Percentiles rank a stretch among this genome's conserved stretches.
phyloP scores from a whole-genome alignment of 495 filamentous ascomycete species.

The Neurospora sp. region DNA sequence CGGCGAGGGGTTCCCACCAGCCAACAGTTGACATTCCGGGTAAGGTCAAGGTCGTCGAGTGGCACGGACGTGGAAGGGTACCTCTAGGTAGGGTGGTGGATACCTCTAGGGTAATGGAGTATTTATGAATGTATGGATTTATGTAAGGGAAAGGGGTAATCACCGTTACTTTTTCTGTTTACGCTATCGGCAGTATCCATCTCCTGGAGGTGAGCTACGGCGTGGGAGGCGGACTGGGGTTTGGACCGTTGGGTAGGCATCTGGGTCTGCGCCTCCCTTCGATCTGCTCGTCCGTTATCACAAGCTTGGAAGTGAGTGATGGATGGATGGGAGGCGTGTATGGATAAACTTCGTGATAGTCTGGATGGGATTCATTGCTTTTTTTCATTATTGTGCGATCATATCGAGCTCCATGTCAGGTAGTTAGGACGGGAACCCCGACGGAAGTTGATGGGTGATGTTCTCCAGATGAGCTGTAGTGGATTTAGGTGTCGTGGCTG shows the following conservation, averaged over 20 bases:
- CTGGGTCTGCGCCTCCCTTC: background rate
- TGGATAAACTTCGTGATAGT: no score
- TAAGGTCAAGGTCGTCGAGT: background rate
- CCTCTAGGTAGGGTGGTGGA: background rate
- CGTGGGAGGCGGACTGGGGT: background rate
- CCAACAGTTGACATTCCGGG: background rate
- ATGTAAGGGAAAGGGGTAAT: background rate
- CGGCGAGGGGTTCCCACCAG: background rate
- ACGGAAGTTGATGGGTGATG: background rate
- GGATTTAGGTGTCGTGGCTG: background rate
- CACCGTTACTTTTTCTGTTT: background rate
- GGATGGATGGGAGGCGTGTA: background rate
- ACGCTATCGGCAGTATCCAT: background rate
- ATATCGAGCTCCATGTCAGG: background rate
- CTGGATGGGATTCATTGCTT: background rate
- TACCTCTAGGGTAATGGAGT: background rate
- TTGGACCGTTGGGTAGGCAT: background rate
- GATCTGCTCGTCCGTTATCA: background rate
- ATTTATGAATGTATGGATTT: background rate
- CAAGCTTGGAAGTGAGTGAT: background rate
- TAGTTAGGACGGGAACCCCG: background rate
- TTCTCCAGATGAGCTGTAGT: background rate
- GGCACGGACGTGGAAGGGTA: background rate
- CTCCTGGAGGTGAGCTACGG: background rate
- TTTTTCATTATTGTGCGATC: background rate